Percentiles rank a stretch among this genome's conserved stretches.
Evolutionary conservation across 164 flowering plant species (phyloP).

Genomic region (Vitis vinifera): ASM3070453v1 NC_081816.1:9375501-9376000

Average conservation of each 20-base stretch:
- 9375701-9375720: constrained; percentile 63
- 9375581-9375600: constrained; percentile 84
- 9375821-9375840: constrained; percentile 68
- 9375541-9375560: constrained; percentile 78
- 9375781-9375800: constrained; percentile 59
- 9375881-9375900: constrained; percentile 54
- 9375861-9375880: constrained; percentile 56
- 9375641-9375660: constrained; percentile 64
- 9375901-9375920: constrained; percentile 59
- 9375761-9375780: constrained; percentile 96
- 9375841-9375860: constrained; percentile 63
- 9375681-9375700: constrained; percentile 58
- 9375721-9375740: constrained; percentile 60
- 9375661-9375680: constrained; percentile 61
- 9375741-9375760: constrained; percentile 71
- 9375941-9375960: constrained; percentile 62
- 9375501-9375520: constrained; percentile 59
- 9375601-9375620: constrained; percentile 47
- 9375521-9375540: constrained; percentile 55
- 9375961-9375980: constrained; percentile 68
- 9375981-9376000: constrained; percentile 62
- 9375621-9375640: constrained; percentile 76
- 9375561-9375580: constrained; percentile 93
- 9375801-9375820: constrained; percentile 53
- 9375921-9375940: constrained; percentile 65